These are phyloP conservation scores for Fusarium tanahbumbuense DNA, from an alignment of 2,329 filamentous ascomycete species.

Conservation along the genomic window DNA sequence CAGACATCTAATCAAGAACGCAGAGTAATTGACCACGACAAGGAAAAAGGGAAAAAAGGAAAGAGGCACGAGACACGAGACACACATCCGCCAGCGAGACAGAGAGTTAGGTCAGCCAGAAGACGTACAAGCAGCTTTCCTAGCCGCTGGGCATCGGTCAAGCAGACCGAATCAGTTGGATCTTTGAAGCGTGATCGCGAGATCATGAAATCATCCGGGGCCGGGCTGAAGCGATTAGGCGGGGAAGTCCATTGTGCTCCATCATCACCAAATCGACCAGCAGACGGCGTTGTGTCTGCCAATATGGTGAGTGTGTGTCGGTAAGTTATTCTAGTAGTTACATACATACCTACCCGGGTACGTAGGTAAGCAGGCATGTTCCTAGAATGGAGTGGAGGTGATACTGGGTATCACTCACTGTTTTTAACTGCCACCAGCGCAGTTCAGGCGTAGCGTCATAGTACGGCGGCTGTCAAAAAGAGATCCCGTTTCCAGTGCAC, in stretches of 20 bases:
- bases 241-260: conserved; percentile 33
- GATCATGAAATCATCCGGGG: conserved; percentile 34
- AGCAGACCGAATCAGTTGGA: conserved; percentile 23
- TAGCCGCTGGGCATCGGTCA: conserved; percentile 17
- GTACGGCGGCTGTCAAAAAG: conserved; percentile 44
- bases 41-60: conserved; percentile 20
- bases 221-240: conserved; percentile 26
- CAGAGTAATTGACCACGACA: conserved; percentile 7
- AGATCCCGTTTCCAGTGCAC: conserved; percentile 49
- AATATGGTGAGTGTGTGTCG: not conserved
- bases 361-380: not conserved
- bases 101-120: conserved; percentile 13
- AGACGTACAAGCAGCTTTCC: conserved; percentile 5
- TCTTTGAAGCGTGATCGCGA: conserved; percentile 34
- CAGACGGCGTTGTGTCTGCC: not conserved
- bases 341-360: too few species aligned
- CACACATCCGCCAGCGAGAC: conserved; percentile 16
- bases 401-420: conserved; percentile 4
- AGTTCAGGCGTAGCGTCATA: conserved; percentile 45
- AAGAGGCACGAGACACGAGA: conserved; percentile 14
- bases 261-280: conserved; percentile 16
- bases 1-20: conserved; percentile 24
- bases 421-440: conserved; percentile 34
- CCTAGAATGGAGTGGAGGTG: not conserved
- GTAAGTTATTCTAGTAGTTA: too few species aligned